A percentile compares a stretch with the other conserved stretches of the same genome.
phyloP scores from a whole-genome alignment of 2,329 filamentous ascomycete genomes.

The Orbilia ellipsospora region DNA sequence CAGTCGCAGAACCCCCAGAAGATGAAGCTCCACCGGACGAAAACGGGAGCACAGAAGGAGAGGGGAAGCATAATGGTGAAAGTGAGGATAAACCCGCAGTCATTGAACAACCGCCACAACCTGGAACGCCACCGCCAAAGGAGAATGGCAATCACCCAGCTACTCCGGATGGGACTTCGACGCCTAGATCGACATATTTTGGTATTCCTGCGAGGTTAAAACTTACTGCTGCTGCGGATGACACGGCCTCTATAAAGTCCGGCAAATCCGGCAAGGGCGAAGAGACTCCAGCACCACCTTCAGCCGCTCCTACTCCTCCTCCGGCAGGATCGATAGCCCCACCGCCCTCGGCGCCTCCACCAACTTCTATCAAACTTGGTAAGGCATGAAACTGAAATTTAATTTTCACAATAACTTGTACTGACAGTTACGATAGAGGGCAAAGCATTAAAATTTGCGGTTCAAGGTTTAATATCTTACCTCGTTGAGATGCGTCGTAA shows the following conservation, averaged over 20 bases:
- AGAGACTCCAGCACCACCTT: slow-evolving; percentile 15
- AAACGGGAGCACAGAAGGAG: slow-evolving; percentile 58
- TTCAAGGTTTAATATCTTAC: slow-evolving; percentile 85
- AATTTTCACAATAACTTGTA: background rate
- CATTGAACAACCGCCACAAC: slow-evolving; percentile 65
- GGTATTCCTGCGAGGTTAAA: slow-evolving; percentile 45
- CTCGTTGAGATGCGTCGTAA: slow-evolving; percentile 79
- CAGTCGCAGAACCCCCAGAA: slow-evolving; percentile 61
- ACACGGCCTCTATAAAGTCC: slow-evolving; percentile 38
- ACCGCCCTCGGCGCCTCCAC: slow-evolving; percentile 5
- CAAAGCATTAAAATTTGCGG: slow-evolving; percentile 83
- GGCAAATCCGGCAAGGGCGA: slow-evolving; percentile 44
- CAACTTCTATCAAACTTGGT: slow-evolving; percentile 34
- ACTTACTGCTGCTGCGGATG: slow-evolving; percentile 22
- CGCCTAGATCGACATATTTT: slow-evolving; percentile 33
- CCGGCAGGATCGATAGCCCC: slow-evolving; percentile 6
- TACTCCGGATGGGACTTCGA: slow-evolving; percentile 29
- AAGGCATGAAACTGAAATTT: background rate
- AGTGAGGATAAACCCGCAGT: slow-evolving; percentile 64
- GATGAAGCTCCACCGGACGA: slow-evolving; percentile 61
- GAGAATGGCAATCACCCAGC: slow-evolving; percentile 42
- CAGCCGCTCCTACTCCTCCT: slow-evolving; percentile 26
- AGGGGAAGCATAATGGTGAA: slow-evolving; percentile 64
- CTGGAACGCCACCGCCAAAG: slow-evolving; percentile 41
- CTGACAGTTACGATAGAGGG: slow-evolving; percentile 67